These are phyloP conservation scores for Chaetomiaceae sp. DNA, from an alignment of 2,329 filamentous ascomycete genomes.

Conservation along the genomic window DNA sequence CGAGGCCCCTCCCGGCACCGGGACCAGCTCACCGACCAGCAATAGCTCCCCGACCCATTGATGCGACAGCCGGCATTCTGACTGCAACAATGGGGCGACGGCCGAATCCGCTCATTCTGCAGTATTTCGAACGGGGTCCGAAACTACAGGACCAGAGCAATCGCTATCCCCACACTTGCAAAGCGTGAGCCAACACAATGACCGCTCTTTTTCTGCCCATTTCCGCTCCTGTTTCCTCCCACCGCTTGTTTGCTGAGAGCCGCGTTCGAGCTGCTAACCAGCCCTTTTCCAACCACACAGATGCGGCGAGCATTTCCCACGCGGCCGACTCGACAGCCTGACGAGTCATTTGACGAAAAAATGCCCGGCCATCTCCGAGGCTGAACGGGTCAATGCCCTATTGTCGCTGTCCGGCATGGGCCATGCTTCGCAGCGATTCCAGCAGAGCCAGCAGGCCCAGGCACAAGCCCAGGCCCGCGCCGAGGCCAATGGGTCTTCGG, in stretches of 20 bases:
- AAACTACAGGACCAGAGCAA: constrained; percentile 89
- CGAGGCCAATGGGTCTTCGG: constrained; percentile 24
- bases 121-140: constrained; percentile 81
- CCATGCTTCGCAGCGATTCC: constrained; percentile 39
- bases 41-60: constrained; percentile 12
- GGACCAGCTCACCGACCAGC: constrained; percentile 14
- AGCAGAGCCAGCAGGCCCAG: constrained; percentile 27
- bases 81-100: constrained; percentile 58
- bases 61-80: constrained; percentile 18
- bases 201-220: constrained; percentile 8
- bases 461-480: constrained; percentile 25
- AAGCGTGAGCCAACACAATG: constrained; percentile 48
- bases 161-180: constrained; percentile 87
- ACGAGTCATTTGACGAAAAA: constrained; percentile 79
- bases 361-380: constrained; percentile 72
- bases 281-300: constrained; percentile 13
- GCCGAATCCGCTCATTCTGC: constrained; percentile 77
- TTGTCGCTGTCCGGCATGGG: constrained; percentile 68
- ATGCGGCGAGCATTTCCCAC: constrained; percentile 84
- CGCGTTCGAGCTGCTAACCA: neutral
- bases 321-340: constrained; percentile 80
- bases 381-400: constrained; percentile 71
- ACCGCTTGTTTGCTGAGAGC: constrained; percentile 5
- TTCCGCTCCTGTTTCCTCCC: neutral
- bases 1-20: constrained; percentile 21